Conservation (phyloP, 1,139 yeast species). For the Geotrichum macrosporum region DNA sequence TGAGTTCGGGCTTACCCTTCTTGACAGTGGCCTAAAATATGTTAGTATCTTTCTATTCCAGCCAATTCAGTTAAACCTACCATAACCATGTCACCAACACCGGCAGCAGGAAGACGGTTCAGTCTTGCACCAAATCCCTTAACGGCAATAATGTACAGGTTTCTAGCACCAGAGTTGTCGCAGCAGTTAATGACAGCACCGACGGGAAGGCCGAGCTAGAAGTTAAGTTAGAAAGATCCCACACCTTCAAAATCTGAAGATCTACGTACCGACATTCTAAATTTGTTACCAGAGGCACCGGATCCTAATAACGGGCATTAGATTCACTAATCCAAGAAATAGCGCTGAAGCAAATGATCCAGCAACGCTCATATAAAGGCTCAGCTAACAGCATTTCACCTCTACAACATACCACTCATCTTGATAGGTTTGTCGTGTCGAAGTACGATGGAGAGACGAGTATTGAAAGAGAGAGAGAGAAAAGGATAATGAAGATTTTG, state of each 20-base stretch:
- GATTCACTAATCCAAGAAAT: too few relatives aligned
- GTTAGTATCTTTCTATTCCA: not conserved
- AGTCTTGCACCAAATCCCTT: conserved; percentile 99
- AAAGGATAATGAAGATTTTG: conserved; percentile 14
- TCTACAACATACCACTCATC: conserved; percentile 19
- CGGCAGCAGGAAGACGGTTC: conserved; percentile 99
- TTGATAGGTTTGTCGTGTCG: conserved; percentile 18
- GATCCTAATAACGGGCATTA: conserved; percentile 22
- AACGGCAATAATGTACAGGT: conserved; percentile 97
- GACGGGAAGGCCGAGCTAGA: conserved; percentile 91
- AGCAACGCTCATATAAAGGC: not conserved
- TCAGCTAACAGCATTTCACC: not conserved
- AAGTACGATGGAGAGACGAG: conserved; percentile 8
- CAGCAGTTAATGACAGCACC: conserved; percentile 99
- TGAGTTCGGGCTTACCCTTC: conserved; percentile 99
- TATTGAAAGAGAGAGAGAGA: conserved; percentile 4
- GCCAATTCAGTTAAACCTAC: too few relatives aligned
- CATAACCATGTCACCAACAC: conserved; percentile 99
- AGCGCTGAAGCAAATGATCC: not conserved
- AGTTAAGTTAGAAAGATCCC: not conserved
- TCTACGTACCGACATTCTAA: conserved; percentile 93
- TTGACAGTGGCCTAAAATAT: conserved; percentile 77
- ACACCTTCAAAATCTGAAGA: conserved; percentile 15
- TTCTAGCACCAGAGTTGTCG: conserved; percentile 99
- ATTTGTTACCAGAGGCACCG: conserved; percentile 99